Evolutionary conservation across 805 yeast genomes (phyloP).

Genomic region (Saccharomyces eubayanus): DNA sequence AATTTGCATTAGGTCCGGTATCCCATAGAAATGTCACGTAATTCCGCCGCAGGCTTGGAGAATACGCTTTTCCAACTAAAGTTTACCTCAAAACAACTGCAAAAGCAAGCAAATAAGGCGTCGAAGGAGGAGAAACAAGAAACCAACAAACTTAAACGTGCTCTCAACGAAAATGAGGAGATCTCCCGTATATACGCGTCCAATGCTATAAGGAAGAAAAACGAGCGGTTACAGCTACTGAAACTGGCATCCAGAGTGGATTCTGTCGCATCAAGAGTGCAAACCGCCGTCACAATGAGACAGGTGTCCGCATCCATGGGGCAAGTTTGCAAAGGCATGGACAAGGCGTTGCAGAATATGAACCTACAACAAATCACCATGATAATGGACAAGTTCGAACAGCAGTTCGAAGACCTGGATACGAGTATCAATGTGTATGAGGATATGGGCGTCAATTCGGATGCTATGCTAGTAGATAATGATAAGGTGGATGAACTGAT

Average conservation of each 20-base stretch:
- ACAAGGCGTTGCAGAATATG: constrained; percentile 90
- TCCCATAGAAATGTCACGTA: constrained; percentile 22
- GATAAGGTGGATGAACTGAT: constrained; percentile 87
- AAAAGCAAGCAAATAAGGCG: constrained; percentile 82
- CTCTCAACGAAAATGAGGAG: constrained; percentile 45
- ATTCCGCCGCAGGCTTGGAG: constrained; percentile 26
- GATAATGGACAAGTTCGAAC: constrained; percentile 95
- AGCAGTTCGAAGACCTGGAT: constrained; percentile 91
- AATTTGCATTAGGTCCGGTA: background rate
- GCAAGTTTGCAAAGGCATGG: constrained; percentile 90
- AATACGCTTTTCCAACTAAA: constrained; percentile 33
- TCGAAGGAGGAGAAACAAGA: constrained; percentile 85
- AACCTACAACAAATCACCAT: constrained; percentile 84
- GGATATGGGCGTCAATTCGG: constrained; percentile 77
- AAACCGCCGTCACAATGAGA: constrained; percentile 97
- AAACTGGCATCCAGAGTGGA: constrained; percentile 84
- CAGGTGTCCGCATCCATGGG: constrained; percentile 92
- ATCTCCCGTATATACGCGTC: constrained; percentile 92
- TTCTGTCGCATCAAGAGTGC: constrained; percentile 91
- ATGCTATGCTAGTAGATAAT: constrained; percentile 85
- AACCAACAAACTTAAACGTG: constrained; percentile 78
- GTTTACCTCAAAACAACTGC: constrained; percentile 90
- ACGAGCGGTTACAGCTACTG: constrained; percentile 74
- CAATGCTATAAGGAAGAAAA: constrained; percentile 86
- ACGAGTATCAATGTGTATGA: constrained; percentile 91